Evolutionary conservation across 306 rosid species (phyloP), one percentile per base, ranked within the genome.

Genomic region (Trifolium fragiferum): DNA sequence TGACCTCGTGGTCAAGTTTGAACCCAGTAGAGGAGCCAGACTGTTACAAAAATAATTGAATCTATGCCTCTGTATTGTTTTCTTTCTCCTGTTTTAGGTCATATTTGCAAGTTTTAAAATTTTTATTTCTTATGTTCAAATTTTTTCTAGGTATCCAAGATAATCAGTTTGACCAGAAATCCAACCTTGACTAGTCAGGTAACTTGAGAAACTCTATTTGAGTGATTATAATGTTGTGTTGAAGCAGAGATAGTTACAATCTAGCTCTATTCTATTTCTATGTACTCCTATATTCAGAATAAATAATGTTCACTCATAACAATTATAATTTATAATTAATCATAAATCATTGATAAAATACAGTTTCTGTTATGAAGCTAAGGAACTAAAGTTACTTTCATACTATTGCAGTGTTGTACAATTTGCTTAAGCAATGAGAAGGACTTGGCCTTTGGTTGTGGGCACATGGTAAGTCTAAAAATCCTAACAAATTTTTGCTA

Each of bases 381-480:
- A 54, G 18, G 40, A 50, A 33, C 23, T 77, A 23, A 78, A 49
- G 51, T 41, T 40, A 16, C 4, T 32, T 70, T 16, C 16, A 25
- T 12, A 65, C 70, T 47, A 59, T 78, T 78, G 60, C 12, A 78
- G 86, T 69, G n/a, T 44, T 82, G 83, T 38, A 19, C 61, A 46
- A 73, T 82, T 69, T 82, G 86, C 62, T 46, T 74, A 21, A 55
- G 43, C 49, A 78, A 55, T 74, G 83, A 74, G 61, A 78, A 65
- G 78, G 80, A 73, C 75, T n/a, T 74, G 81, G 70, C 83, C 15
- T 82, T 82, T 57, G 83, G 74, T 18, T 82, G 86, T 74, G 86
- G 86, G 23, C 83, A 82, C 66, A 78, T 78, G 81, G 83, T 82
- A 75, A 53, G 12, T 51, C 54, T 46, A 37, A 27, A 38, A 41